Conservation (phyloP, 495 filamentous ascomycete genomes). For the Chaetomidium leptoderma region DNA sequence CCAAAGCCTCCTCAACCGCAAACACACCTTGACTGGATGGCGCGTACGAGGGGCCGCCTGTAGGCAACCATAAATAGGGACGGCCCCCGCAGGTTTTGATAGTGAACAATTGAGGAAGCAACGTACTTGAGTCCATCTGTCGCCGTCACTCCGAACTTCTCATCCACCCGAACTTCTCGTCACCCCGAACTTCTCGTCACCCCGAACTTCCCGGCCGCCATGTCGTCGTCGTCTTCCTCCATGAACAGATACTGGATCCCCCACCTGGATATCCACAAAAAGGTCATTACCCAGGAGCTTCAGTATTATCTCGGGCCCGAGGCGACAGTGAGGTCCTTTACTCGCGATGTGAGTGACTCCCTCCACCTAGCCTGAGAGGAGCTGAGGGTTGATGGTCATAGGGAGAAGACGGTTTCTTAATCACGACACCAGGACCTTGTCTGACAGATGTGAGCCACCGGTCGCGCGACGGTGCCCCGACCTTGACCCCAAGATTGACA, state of each 20-base stretch:
- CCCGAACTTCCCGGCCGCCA: slow-evolving; percentile 18
- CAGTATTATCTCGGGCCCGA: slow-evolving; percentile 54
- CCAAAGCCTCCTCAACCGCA: slow-evolving; percentile 17
- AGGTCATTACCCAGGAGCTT: slow-evolving; percentile 53
- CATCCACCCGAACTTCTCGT: slow-evolving; percentile 12
- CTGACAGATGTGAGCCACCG: slow-evolving; percentile 49
- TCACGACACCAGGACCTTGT: slow-evolving; percentile 51
- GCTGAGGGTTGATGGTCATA: slow-evolving; percentile 33
- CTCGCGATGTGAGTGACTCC: slow-evolving; percentile 42
- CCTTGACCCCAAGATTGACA: slow-evolving; percentile 29
- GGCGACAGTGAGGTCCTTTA: slow-evolving; percentile 51
- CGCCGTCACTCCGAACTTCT: background rate
- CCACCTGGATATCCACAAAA: slow-evolving; percentile 53
- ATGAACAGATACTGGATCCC: slow-evolving; percentile 57
- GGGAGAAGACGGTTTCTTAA: slow-evolving; percentile 55
- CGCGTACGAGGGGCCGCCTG: slow-evolving; percentile 9
- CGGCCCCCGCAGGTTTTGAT: slow-evolving; percentile 1
- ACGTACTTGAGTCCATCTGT: slow-evolving; percentile 1
- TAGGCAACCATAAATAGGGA: slow-evolving; percentile 22
- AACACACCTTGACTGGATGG: slow-evolving; percentile 23
- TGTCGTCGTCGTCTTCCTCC: slow-evolving; percentile 37
- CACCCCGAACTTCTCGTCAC: background rate
- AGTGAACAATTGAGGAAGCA: background rate
- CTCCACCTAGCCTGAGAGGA: slow-evolving; percentile 13
- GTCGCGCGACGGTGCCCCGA: background rate